Percentiles rank a stretch among this genome's conserved stretches.
Conservation (phyloP, 768 basidiomycete genomes). For the Lactarius tabidus region DNA sequence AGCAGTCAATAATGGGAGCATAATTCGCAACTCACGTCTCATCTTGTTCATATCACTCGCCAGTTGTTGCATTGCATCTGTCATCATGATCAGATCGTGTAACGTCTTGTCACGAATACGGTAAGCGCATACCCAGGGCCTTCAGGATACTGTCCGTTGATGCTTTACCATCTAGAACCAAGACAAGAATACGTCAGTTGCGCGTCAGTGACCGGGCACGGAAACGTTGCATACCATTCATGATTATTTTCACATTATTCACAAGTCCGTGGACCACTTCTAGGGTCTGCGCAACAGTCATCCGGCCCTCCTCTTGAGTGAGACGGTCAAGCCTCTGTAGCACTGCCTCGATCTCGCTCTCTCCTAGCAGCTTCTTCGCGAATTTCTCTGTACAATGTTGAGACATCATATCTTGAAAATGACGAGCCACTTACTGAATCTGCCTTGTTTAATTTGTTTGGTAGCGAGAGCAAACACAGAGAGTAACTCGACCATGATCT, state of each 20-base stretch:
- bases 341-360: background rate
- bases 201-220: background rate
- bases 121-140: background rate
- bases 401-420: background rate
- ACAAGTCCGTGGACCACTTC: conserved; percentile 3
- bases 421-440: background rate
- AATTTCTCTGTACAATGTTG: background rate
- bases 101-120: background rate
- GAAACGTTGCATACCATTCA: background rate
- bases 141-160: background rate
- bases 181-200: background rate
- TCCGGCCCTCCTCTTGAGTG: conserved; percentile 1
- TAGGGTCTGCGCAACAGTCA: background rate
- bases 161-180: background rate
- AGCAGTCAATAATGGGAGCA: too few species aligned
- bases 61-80: background rate
- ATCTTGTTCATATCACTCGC: background rate
- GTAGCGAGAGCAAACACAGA: background rate
- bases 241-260: background rate
- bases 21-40: background rate
- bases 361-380: conserved; percentile 1
- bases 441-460: background rate
- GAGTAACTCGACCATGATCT: conserved; percentile 9
- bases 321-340: background rate
- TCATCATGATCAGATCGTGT: background rate